Evolutionary conservation across 1,139 yeast genomes (phyloP).

Genomic region (Nakaseomyces glabratus): DNA sequence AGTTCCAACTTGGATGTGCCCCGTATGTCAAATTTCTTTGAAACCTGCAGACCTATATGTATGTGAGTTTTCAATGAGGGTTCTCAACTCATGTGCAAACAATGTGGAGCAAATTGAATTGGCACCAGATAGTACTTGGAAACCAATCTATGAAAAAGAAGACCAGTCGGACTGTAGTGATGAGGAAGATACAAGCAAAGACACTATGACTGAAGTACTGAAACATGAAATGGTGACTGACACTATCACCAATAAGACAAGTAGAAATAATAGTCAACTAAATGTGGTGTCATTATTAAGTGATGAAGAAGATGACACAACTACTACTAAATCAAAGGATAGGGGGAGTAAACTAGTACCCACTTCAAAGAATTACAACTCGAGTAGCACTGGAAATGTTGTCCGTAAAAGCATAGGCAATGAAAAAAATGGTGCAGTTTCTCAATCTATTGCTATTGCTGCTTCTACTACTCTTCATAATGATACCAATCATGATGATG

Average conservation of each 20-base stretch:
- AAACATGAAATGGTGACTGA: background rate
- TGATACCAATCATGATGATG: constrained; percentile 5
- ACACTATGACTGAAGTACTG: background rate
- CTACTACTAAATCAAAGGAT: too few relatives aligned
- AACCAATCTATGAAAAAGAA: constrained; percentile 27
- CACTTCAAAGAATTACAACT: too few relatives aligned
- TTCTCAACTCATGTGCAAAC: constrained; percentile 38
- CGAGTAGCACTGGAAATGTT: too few relatives aligned
- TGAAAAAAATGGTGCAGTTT: too few relatives aligned
- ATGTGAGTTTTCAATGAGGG: constrained; percentile 51
- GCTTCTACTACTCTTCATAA: too few relatives aligned
- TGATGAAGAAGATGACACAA: constrained; percentile 4
- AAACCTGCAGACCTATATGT: constrained; percentile 46
- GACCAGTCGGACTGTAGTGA: constrained; percentile 24
- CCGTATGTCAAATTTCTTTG: constrained; percentile 45
- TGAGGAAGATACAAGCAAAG: constrained; percentile 4
- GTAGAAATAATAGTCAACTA: background rate
- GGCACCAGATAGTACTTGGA: constrained; percentile 54
- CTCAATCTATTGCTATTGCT: too few relatives aligned
- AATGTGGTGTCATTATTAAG: constrained; percentile 2
- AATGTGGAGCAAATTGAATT: constrained; percentile 49
- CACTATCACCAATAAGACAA: background rate
- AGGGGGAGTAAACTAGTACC: too few relatives aligned
- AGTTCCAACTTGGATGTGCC: constrained; percentile 61
- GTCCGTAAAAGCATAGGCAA: too few relatives aligned